Base-by-base conservation (phyloP, 2,329 filamentous ascomycete species). In the Diaporthe batatas region DNA sequence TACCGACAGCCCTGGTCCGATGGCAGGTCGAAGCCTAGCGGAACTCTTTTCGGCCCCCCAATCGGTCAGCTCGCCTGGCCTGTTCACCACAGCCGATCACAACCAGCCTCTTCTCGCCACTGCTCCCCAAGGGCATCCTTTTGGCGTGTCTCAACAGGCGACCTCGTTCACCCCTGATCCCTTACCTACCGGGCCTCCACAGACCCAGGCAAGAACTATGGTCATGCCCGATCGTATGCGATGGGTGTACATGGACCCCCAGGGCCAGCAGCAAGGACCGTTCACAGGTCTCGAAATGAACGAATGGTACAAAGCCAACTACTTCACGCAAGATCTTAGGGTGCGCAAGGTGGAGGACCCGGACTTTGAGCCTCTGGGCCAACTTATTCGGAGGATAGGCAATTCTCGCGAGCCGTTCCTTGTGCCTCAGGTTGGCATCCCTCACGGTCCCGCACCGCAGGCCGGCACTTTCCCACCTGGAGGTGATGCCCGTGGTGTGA, bases 161-260 rank as follows among this genome's bases (percentile, higher is more conserved):
- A 62, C 71, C 16, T 73, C 81, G 2, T 84, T 81, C 72, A 79
- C 82, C 0, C 77, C 82, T 16, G 80, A 78, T 10, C 82, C 81
- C 34, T 78, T 83, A 29, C 77, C 82, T 0, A 79, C 78, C 6
- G 86, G 89, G 29, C 86, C 90, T 18, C 87, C 90, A n/a, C 86
- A 91, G 7, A 89, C 89, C 64, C 92, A 95, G 76, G 89, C 94
- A 75, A 92, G 94, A 21, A 95, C 93, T 57, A 98, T 99, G 95
- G 96, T 99, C 6, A 98, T 99, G 96, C 96, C 96, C 2, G 96
- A 99, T 81, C 90, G 97, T 18, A 99, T 99, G 95, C 90, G 96
- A 78, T 99, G 96, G 96, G 96, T 98, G 23, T 99, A 99, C 80
- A 91, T 97, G 68, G 96, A 99, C 80, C 96, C 96, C 6, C 94